These are phyloP conservation scores for Bryoerythrophyllum caledonicum DNA, from an alignment of 225 moss, liverwort and hornwort genomes.

Conservation along the genomic window DNA sequence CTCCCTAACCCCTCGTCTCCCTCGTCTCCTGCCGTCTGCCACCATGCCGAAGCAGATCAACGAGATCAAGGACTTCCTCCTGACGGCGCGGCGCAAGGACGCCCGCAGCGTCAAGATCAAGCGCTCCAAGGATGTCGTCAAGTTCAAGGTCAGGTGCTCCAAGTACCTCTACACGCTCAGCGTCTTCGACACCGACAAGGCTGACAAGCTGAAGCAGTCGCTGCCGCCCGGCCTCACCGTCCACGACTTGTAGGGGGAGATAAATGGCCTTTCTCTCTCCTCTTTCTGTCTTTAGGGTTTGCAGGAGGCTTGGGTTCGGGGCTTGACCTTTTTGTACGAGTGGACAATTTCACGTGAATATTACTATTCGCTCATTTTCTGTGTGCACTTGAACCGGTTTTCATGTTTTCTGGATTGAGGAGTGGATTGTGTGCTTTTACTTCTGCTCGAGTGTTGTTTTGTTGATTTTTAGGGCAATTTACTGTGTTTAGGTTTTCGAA, in stretches of 20 bases:
- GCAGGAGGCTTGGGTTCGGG: constrained; percentile 15
- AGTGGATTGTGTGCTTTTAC: too few species aligned
- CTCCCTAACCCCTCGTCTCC: neutral
- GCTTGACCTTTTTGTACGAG: constrained; percentile 26
- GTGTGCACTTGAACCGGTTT: neutral
- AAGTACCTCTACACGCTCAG: constrained; percentile 96
- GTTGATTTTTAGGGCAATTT: neutral
- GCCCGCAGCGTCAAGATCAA: constrained; percentile 97
- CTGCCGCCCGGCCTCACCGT: constrained; percentile 88
- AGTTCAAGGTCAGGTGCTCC: constrained; percentile 95
- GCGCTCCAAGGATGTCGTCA: constrained; percentile 97
- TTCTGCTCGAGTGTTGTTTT: neutral
- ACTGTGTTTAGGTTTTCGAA: too few species aligned
- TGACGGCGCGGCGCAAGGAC: constrained; percentile 97
- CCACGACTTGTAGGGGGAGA: constrained; percentile 56
- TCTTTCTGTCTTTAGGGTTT: constrained; percentile 24
- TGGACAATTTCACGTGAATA: constrained; percentile 18
- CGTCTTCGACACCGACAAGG: constrained; percentile 96
- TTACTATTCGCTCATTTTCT: neutral
- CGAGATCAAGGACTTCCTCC: constrained; percentile 96
- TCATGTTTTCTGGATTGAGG: neutral
- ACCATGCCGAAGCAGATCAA: constrained; percentile 88
- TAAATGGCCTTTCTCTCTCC: neutral
- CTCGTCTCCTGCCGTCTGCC: constrained; percentile 6
- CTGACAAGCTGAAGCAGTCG: constrained; percentile 98